Percentiles rank a stretch among this genome's conserved stretches.
Conservation (phyloP, 805 yeast genomes). For the Yarrowia keelungensis region DNA sequence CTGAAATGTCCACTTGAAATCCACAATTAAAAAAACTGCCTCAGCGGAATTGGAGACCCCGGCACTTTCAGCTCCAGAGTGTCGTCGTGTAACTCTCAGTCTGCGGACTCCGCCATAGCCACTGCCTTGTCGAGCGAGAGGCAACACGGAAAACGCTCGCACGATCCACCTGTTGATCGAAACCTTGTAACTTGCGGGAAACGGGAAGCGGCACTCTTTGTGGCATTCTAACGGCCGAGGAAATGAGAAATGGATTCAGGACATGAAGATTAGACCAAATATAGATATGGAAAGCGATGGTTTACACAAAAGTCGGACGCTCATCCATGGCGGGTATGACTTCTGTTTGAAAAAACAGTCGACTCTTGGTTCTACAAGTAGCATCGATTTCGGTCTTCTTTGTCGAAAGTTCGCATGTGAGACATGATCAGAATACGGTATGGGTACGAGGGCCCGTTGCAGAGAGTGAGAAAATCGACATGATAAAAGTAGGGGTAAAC, state of each 20-base stretch:
- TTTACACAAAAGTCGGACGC: too few species aligned
- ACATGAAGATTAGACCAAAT: too few species aligned
- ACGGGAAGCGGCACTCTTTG: conserved; percentile 9
- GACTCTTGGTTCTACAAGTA: too few species aligned
- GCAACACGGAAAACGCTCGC: background rate
- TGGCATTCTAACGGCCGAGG: background rate
- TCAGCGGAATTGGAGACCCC: background rate
- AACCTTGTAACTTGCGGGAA: conserved; percentile 12
- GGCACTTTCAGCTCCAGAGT: too few species aligned
- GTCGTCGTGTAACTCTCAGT: conserved; percentile 18
- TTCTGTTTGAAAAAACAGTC: too few species aligned
- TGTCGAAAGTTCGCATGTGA: background rate
- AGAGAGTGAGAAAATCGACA: background rate
- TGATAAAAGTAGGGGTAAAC: background rate
- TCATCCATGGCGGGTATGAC: too few species aligned
- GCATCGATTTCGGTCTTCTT: too few species aligned
- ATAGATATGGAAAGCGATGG: too few species aligned
- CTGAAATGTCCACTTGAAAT: too few species aligned
- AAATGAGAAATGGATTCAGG: background rate
- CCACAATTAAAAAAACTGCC: too few species aligned
- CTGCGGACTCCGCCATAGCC: conserved; percentile 13
- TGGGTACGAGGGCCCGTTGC: background rate
- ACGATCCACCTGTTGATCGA: conserved; percentile 28
- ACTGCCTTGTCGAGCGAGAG: conserved; percentile 5
- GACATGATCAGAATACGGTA: background rate